A percentile compares a stretch with the other conserved stretches of the same genome.
Conservation (phyloP, 768 basidiomycete genomes). For the Suillus brevipes region DNA sequence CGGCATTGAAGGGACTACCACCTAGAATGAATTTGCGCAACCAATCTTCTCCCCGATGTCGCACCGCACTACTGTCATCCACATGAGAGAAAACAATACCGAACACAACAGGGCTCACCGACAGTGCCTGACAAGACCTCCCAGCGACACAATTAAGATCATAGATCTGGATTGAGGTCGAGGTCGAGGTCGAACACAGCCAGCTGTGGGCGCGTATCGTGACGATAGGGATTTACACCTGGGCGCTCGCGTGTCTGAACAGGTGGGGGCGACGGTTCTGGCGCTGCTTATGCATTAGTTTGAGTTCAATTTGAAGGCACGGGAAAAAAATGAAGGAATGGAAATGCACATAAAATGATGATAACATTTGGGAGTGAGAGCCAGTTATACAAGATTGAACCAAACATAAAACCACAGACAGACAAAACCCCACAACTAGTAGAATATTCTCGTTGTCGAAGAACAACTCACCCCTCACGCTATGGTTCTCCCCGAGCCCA, state of each 20-base stretch:
- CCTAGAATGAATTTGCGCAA: not conserved
- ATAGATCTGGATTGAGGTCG: conserved; percentile 83
- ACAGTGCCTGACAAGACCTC: not conserved
- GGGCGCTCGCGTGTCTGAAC: conserved; percentile 47
- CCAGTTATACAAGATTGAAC: not conserved
- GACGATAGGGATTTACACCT: conserved; percentile 69
- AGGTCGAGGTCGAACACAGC: conserved; percentile 78
- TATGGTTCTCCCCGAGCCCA: conserved; percentile 76
- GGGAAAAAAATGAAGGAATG: not conserved
- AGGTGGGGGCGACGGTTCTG: conserved; percentile 56
- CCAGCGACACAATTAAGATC: conserved; percentile 10
- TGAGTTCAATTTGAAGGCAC: conserved; percentile 10
- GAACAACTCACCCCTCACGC: conserved; percentile 63
- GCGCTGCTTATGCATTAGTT: conserved; percentile 42
- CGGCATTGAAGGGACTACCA: not conserved
- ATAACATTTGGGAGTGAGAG: not conserved
- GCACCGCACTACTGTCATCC: not conserved
- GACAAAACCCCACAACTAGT: not conserved
- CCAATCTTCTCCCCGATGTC: not conserved
- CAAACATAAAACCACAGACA: not conserved
- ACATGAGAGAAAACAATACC: not conserved
- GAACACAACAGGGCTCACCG: not conserved
- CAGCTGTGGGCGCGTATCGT: conserved; percentile 61
- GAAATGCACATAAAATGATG: not conserved
- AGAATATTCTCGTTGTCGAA: conserved; percentile 4